phyloP scores from a whole-genome alignment of 2,329 filamentous ascomycete genomes.

The Sporothrix brunneoviolacea region DNA sequence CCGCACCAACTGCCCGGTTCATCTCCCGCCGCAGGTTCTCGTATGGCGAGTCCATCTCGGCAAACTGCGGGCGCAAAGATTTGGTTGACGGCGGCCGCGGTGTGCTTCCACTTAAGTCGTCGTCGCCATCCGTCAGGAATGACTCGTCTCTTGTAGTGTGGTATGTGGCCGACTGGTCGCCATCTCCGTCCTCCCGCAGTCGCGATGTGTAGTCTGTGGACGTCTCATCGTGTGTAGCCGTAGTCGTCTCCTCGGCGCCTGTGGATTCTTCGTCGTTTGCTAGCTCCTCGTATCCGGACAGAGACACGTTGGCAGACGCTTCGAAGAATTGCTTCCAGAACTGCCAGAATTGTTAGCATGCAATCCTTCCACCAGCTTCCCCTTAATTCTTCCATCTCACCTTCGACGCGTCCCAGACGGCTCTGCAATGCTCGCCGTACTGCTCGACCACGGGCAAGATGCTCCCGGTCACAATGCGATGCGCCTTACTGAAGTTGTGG shows the following conservation, averaged over 20 bases:
- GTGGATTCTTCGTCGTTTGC: slow-evolving; percentile 54
- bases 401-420: slow-evolving; percentile 96
- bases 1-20: slow-evolving; percentile 23
- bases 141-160: slow-evolving; percentile 51
- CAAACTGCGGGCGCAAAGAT: slow-evolving; percentile 47
- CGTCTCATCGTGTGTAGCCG: slow-evolving; percentile 50
- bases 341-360: slow-evolving; percentile 34
- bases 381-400: too few relatives aligned
- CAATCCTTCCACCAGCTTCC: too few relatives aligned
- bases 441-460: slow-evolving; percentile 92
- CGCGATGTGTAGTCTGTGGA: slow-evolving; percentile 33
- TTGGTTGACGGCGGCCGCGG: slow-evolving; percentile 51
- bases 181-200: slow-evolving; percentile 30
- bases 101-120: slow-evolving; percentile 59
- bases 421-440: slow-evolving; percentile 86
- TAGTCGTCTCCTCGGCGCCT: slow-evolving; percentile 44
- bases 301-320: slow-evolving; percentile 91
- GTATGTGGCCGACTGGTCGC: slow-evolving; percentile 30
- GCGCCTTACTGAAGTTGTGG: slow-evolving; percentile 93
- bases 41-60: slow-evolving; percentile 68
- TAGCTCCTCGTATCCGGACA: slow-evolving; percentile 87
- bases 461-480: slow-evolving; percentile 89
- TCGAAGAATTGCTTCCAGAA: slow-evolving; percentile 99
- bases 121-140: slow-evolving; percentile 56
- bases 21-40: slow-evolving; percentile 65